These are phyloP conservation scores for Aspergillus sp. DNA, from an alignment of 2,329 filamentous ascomycete species.

Conservation along the genomic window DNA sequence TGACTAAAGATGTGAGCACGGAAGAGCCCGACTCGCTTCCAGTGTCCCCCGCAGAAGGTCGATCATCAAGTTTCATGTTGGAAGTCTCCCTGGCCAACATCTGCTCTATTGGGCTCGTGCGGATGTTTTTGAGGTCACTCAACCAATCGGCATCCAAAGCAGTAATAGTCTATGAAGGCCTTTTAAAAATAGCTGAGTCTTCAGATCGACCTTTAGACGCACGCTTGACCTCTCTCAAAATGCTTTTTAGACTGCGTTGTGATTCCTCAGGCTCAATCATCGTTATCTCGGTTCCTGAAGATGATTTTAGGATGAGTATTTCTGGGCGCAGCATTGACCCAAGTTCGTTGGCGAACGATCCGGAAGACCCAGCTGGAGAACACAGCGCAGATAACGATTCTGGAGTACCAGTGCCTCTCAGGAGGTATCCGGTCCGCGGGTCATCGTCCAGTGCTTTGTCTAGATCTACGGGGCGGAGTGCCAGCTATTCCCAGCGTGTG, in stretches of 20 bases:
- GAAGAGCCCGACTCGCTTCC: slow-evolving; percentile 42
- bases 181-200: slow-evolving; percentile 64
- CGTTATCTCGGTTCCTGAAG: slow-evolving; percentile 69
- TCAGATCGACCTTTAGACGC: slow-evolving; percentile 65
- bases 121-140: slow-evolving; percentile 74
- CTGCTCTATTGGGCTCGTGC: slow-evolving; percentile 68
- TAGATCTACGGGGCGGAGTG: slow-evolving; percentile 33
- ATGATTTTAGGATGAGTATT: slow-evolving; percentile 68
- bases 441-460: slow-evolving; percentile 27
- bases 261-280: slow-evolving; percentile 78
- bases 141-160: slow-evolving; percentile 66
- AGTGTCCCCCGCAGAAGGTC: slow-evolving; percentile 28
- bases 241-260: slow-evolving; percentile 79
- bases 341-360: slow-evolving; percentile 43
- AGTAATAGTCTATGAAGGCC: slow-evolving; percentile 59
- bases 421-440: slow-evolving; percentile 34
- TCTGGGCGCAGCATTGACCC: slow-evolving; percentile 65
- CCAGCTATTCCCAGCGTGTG: slow-evolving; percentile 31
- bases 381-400: slow-evolving; percentile 40
- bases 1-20: slow-evolving; percentile 34
- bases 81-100: slow-evolving; percentile 56
- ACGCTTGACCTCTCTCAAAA: slow-evolving; percentile 71
- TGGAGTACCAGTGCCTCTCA: slow-evolving; percentile 23
- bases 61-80: slow-evolving; percentile 29
- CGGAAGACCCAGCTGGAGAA: slow-evolving; percentile 42